phyloP scores from a whole-genome alignment of 2,329 filamentous ascomycete species.

The Aureobasidium leucospermi region DNA sequence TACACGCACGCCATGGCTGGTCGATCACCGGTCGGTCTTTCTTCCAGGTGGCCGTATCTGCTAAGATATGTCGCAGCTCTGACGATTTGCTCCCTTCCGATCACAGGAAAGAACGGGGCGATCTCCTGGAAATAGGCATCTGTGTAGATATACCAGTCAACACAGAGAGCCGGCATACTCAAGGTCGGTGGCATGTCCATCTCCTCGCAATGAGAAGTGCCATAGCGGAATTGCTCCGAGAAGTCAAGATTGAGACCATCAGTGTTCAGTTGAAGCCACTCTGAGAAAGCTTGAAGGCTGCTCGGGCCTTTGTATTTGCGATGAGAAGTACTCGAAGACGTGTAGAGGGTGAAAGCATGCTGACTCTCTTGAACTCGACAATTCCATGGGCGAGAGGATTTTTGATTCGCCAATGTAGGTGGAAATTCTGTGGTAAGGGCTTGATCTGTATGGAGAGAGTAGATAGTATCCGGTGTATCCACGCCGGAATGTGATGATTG shows the following conservation, averaged over 20 bases:
- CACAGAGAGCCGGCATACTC: neutral
- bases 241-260: neutral
- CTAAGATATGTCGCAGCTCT: neutral
- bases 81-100: neutral
- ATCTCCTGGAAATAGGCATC: neutral
- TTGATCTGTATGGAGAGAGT: neutral
- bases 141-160: neutral
- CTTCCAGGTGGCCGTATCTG: neutral
- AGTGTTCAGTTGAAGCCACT: constrained; percentile 15
- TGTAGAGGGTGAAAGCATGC: neutral
- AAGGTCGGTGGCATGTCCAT: neutral
- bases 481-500: neutral
- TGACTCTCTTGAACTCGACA: neutral
- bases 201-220: neutral
- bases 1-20: neutral
- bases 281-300: constrained; percentile 15
- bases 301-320: constrained; percentile 16
- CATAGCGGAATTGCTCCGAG: neutral
- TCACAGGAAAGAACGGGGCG: neutral
- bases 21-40: neutral
- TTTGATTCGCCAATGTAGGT: neutral
- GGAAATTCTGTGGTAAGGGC: neutral
- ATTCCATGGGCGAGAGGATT: neutral
- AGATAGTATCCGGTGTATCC: neutral
- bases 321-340: neutral